A percentile compares a stretch with the other conserved stretches of the same genome.
These are phyloP conservation scores for Inonotus hispidus DNA, from an alignment of 1,284 basidiomycete genomes.

Conservation along the genomic window DNA sequence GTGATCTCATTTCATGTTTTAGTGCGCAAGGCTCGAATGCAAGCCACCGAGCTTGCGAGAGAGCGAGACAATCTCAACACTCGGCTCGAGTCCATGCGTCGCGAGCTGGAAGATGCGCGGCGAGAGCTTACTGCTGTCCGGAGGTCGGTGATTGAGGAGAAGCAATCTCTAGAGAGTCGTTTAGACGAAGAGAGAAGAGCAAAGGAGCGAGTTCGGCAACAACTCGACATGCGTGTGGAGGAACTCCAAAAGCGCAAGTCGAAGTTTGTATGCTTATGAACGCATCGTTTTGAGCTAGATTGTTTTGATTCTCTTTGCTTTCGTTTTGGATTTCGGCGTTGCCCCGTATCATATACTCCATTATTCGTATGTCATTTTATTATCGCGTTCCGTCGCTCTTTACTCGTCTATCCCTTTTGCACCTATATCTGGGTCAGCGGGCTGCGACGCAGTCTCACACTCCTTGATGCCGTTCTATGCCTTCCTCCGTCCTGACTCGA, in stretches of 20 bases:
- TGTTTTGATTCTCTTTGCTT: constrained; percentile 3
- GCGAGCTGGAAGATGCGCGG: constrained; percentile 69
- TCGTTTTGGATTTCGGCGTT: constrained; percentile 17
- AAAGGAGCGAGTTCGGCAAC: constrained; percentile 77
- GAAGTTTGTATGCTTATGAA: constrained; percentile 76
- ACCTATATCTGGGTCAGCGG: constrained; percentile 5
- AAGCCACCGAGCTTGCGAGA: constrained; percentile 78
- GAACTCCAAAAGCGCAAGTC: constrained; percentile 78
- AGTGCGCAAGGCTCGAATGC: constrained; percentile 89
- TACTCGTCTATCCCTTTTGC: constrained; percentile 13
- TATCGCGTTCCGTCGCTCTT: constrained; percentile 15
- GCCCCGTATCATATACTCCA: not conserved
- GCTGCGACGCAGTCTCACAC: constrained; percentile 11
- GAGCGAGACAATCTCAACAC: constrained; percentile 71
- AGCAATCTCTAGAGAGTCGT: constrained; percentile 73
- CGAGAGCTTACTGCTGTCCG: constrained; percentile 74
- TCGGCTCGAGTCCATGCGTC: constrained; percentile 61
- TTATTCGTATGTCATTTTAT: constrained; percentile 3
- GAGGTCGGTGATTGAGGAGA: constrained; percentile 76
- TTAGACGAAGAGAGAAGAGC: constrained; percentile 78
- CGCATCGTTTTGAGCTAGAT: constrained; percentile 16
- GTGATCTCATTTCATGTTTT: constrained; percentile 18
- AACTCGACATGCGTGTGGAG: constrained; percentile 81
- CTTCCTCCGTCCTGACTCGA: constrained; percentile 20
- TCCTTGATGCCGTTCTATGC: constrained; percentile 25